Conservation (phyloP, 768 basidiomycete genomes). For the Collybiopsis luxurians region DNA sequence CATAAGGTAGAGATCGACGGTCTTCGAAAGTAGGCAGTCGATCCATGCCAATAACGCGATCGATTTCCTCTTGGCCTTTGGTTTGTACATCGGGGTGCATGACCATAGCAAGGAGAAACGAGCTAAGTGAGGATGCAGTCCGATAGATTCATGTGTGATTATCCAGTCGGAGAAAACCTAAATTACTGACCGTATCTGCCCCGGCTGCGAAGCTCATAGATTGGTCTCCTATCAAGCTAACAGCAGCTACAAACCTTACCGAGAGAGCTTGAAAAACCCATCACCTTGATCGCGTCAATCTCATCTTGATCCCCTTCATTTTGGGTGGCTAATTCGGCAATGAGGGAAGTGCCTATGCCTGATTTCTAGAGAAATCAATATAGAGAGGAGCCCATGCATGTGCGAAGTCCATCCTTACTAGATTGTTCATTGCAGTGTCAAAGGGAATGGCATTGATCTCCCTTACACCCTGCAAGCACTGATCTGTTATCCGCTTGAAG, state of each 20-base stretch:
- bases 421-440: not conserved
- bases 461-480: not conserved
- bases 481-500: not conserved
- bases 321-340: not conserved
- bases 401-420: not conserved
- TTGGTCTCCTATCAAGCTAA: not conserved
- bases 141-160: not conserved
- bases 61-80: not conserved
- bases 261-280: not conserved
- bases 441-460: not conserved
- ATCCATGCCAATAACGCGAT: not conserved
- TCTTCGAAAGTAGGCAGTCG: not conserved
- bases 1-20: not conserved
- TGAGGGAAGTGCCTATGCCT: not conserved
- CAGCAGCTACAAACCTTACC: not conserved
- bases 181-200: not conserved
- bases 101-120: not conserved
- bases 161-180: not conserved
- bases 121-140: not conserved
- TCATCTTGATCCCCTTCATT: not conserved
- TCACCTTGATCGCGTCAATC: not conserved
- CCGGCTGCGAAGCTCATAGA: not conserved
- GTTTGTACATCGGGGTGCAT: not conserved
- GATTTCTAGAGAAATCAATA: not conserved
- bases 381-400: no score